Evolutionary conservation across 2,329 filamentous ascomycete species (phyloP).

Genomic region (Emergomyces pasteurianus): DNA sequence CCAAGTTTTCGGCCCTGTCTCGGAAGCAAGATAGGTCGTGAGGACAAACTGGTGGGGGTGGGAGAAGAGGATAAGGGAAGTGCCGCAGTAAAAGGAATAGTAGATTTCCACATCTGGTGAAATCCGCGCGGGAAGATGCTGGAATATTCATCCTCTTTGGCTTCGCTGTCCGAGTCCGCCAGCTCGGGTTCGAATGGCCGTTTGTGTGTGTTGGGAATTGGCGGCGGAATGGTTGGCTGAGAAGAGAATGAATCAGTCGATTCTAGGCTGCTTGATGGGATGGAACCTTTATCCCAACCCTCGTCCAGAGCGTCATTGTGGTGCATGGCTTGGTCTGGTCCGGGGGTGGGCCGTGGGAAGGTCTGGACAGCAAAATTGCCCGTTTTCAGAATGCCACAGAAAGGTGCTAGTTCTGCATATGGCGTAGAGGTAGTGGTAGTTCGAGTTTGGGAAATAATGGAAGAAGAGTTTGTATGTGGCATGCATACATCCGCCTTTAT

Average conservation of each 20-base stretch:
- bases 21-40: conserved; percentile 22
- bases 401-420: conserved; percentile 56
- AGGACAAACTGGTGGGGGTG: not conserved
- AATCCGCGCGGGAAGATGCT: not conserved
- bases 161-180: conserved; percentile 27
- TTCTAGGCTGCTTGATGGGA: conserved; percentile 30
- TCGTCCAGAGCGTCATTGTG: conserved; percentile 22
- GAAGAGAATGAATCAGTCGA: conserved; percentile 17
- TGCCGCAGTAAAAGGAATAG: conserved; percentile 17
- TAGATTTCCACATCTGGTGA: conserved; percentile 9
- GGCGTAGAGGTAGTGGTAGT: conserved; percentile 16
- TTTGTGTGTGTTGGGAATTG: conserved; percentile 25
- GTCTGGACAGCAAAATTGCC: conserved; percentile 54
- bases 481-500: not conserved
- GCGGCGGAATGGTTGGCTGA: conserved; percentile 5
- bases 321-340: conserved; percentile 11
- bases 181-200: conserved; percentile 30
- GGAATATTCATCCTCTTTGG: conserved; percentile 10
- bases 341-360: conserved; percentile 28
- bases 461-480: not conserved
- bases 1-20: conserved; percentile 18
- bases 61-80: conserved; percentile 3
- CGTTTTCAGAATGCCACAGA: conserved; percentile 67
- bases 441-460: conserved; percentile 6
- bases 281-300: conserved; percentile 25